These are phyloP conservation scores for Citrus medica DNA, from an alignment of 345 rosid species.

Conservation along the genomic window DNA sequence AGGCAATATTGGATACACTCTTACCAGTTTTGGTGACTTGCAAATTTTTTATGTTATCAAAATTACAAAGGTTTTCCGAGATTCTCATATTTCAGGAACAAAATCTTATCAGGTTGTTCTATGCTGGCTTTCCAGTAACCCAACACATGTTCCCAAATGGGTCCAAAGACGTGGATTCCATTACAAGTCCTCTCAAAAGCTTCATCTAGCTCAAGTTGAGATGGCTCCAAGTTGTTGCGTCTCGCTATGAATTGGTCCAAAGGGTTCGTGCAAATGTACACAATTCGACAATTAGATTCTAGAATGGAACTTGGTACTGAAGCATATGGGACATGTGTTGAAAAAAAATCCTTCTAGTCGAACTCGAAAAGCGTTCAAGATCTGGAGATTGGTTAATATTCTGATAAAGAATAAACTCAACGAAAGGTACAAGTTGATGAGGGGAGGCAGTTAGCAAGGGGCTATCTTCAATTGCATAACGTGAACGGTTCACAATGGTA, in stretches of 20 bases:
- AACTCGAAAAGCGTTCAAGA: background rate
- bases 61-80: no score
- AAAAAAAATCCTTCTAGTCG: background rate
- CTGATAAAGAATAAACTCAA: background rate
- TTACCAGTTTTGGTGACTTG: no score
- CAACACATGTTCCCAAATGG: no score
- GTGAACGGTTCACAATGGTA: slow-evolving; percentile 9
- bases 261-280: slow-evolving; percentile 25
- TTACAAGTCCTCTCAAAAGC: slow-evolving; percentile 23
- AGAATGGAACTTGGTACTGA: slow-evolving; percentile 9
- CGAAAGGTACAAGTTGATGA: background rate
- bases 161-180: slow-evolving; percentile 11
- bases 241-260: slow-evolving; percentile 10
- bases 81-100: no score
- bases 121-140: background rate
- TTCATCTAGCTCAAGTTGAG: background rate
- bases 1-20: no score
- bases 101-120: no score
- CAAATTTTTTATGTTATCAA: no score
- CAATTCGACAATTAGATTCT: slow-evolving; percentile 12
- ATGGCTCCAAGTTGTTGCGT: no score
- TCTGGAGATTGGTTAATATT: background rate
- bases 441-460: background rate
- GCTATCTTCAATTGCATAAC: background rate
- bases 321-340: slow-evolving; percentile 20